phyloP scores from a whole-genome alignment of 1,284 basidiomycete genomes.

The Phaffia rhodozyma region DNA sequence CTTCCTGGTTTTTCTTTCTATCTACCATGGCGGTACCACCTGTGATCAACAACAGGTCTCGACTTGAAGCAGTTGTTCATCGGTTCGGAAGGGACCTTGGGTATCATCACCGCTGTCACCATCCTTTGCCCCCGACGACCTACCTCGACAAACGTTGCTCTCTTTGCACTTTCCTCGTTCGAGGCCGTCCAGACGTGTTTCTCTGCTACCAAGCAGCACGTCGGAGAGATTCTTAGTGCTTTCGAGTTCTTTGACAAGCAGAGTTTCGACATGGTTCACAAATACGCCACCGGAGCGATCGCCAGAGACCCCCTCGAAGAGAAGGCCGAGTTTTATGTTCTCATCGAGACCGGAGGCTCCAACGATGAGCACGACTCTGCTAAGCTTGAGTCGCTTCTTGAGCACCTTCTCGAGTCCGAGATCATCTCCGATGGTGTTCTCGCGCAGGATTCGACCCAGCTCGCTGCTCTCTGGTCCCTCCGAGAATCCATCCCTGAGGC shows the following conservation, averaged over 20 bases:
- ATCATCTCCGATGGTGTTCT: conserved; percentile 84
- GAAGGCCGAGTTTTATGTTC: conserved; percentile 75
- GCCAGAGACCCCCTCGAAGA: conserved; percentile 37
- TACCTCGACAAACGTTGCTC: conserved; percentile 45
- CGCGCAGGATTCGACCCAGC: conserved; percentile 83
- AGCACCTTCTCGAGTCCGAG: conserved; percentile 63
- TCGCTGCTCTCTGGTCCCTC: conserved; percentile 79
- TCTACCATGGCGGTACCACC: not conserved
- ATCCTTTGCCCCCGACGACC: conserved; percentile 89
- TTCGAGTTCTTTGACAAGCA: conserved; percentile 90
- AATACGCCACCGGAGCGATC: conserved; percentile 24
- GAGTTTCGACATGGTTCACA: conserved; percentile 63
- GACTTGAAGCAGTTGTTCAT: conserved; percentile 99
- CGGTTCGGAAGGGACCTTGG: conserved; percentile 90
- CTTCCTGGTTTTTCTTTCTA: not conserved
- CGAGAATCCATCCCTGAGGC: conserved; percentile 93
- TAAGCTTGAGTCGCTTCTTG: conserved; percentile 77
- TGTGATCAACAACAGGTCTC: conserved; percentile 50
- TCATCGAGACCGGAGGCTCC: conserved; percentile 90
- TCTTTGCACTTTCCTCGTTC: conserved; percentile 45
- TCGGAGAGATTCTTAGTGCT: conserved; percentile 93
- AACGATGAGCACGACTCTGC: conserved; percentile 90
- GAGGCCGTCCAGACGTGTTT: conserved; percentile 45
- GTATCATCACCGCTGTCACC: conserved; percentile 88
- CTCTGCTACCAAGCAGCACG: conserved; percentile 47